phyloP scores from a whole-genome alignment of 2,329 filamentous ascomycete species.

The Calonectria ilicicola region DNA sequence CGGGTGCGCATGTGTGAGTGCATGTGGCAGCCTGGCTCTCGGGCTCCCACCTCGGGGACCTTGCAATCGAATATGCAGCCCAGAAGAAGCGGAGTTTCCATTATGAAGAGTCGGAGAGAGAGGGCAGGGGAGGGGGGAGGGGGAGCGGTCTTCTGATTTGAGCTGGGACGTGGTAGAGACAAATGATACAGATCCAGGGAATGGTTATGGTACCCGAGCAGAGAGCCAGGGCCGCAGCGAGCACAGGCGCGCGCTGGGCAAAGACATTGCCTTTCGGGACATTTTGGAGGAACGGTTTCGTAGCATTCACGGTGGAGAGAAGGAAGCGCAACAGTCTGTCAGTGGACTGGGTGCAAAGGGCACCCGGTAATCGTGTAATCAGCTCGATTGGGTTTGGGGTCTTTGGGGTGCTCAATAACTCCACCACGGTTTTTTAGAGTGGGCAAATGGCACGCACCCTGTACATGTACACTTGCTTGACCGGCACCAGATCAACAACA shows the following conservation, averaged over 20 bases:
- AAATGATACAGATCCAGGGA: background rate
- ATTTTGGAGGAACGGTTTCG: constrained; percentile 20
- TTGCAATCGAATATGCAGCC: constrained; percentile 19
- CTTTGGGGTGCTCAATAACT: background rate
- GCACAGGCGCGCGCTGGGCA: background rate
- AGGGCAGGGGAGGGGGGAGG: background rate
- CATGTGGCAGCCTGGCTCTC: constrained; percentile 9
- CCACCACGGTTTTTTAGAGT: background rate
- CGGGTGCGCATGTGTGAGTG: constrained; percentile 13
- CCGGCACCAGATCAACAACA: background rate
- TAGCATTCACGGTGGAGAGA: constrained; percentile 40
- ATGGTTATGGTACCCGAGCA: constrained; percentile 11
- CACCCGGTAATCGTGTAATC: background rate
- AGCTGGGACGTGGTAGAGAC: background rate
- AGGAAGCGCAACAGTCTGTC: constrained; percentile 25
- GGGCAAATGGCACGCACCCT: background rate
- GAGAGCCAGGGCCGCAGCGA: background rate
- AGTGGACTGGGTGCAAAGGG: constrained; percentile 9
- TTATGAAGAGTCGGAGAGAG: constrained; percentile 5
- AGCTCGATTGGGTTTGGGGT: background rate
- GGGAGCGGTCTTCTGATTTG: background rate
- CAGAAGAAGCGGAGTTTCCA: constrained; percentile 21
- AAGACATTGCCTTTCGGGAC: background rate
- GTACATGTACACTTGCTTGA: background rate
- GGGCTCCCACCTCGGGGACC: background rate